Percentiles rank a stretch among this genome's conserved stretches.
Evolutionary conservation across 306 rosid species (phyloP).

Genomic region (Fragaria iinumae): DNA sequence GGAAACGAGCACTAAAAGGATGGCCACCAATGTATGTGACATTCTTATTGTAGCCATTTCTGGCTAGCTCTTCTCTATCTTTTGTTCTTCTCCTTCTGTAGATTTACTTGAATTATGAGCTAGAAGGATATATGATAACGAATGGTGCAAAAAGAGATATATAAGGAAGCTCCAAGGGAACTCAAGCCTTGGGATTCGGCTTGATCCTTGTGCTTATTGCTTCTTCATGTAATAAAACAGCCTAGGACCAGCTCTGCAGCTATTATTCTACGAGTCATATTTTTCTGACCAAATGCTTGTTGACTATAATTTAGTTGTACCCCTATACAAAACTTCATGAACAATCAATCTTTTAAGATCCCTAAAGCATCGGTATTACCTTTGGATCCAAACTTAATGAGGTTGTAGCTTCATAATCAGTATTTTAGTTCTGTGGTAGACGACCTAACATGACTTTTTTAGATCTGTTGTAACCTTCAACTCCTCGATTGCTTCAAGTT

Average conservation of each 20-base stretch:
- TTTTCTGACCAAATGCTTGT: background rate
- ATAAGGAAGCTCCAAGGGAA: background rate
- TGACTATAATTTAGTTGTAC: background rate
- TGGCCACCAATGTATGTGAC: conserved; percentile 3
- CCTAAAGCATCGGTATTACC: conserved; percentile 4
- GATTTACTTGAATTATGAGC: conserved; percentile 1
- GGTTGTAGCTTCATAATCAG: background rate
- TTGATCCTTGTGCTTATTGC: background rate
- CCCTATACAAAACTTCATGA: background rate
- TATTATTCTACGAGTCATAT: background rate
- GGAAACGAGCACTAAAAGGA: conserved; percentile 4
- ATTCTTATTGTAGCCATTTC: conserved; percentile 16
- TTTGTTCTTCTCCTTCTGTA: background rate
- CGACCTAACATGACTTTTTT: background rate
- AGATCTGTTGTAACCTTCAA: background rate
- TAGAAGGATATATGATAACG: background rate
- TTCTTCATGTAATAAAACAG: conserved; percentile 1
- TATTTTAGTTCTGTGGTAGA: background rate
- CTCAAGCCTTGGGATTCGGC: background rate
- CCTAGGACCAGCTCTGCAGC: conserved; percentile 9
- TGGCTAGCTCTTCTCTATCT: background rate
- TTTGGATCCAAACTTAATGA: background rate
- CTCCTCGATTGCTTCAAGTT: conserved; percentile 7
- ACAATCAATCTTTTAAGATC: background rate
- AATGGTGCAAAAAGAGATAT: background rate